Evolutionary conservation across 1,284 basidiomycete species (phyloP).

Genomic region (Mrakiaceae sp.): DNA sequence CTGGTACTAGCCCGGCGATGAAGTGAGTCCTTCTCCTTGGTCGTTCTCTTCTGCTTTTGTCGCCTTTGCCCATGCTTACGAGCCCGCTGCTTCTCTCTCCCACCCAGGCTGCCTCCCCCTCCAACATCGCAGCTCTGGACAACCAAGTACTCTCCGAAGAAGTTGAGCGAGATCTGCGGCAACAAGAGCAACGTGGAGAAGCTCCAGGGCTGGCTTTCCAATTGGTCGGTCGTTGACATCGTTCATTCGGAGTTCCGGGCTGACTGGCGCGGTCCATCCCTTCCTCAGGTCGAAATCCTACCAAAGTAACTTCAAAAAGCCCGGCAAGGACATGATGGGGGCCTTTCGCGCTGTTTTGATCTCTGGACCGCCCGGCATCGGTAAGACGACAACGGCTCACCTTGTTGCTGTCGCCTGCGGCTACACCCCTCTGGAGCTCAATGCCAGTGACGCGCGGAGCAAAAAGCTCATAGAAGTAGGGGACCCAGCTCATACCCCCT

Average conservation of each 20-base stretch:
- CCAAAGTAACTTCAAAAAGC: slow-evolving; percentile 77
- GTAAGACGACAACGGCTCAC: slow-evolving; percentile 95
- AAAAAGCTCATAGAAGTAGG: slow-evolving; percentile 88
- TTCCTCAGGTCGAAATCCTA: slow-evolving; percentile 24
- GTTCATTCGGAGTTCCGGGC: not conserved
- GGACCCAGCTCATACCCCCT: not conserved
- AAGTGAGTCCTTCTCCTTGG: slow-evolving; percentile 27
- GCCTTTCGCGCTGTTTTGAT: slow-evolving; percentile 77
- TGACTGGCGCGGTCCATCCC: not conserved
- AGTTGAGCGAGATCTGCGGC: slow-evolving; percentile 60
- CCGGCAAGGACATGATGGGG: slow-evolving; percentile 82
- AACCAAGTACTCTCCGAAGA: slow-evolving; percentile 80
- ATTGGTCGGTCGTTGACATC: slow-evolving; percentile 53
- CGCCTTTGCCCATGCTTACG: not conserved
- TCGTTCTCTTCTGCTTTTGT: not conserved
- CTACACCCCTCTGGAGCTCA: slow-evolving; percentile 85
- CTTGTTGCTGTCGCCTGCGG: slow-evolving; percentile 78
- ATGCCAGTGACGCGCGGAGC: slow-evolving; percentile 88
- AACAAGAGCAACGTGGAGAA: slow-evolving; percentile 88
- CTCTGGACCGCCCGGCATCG: slow-evolving; percentile 89
- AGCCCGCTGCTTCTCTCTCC: not conserved
- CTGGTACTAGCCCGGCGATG: slow-evolving; percentile 23
- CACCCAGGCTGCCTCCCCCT: slow-evolving; percentile 37
- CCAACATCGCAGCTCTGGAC: slow-evolving; percentile 71
- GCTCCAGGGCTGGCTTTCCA: slow-evolving; percentile 70